Conservation (phyloP, 768 basidiomycete genomes). For the Agaricus sinodeliciosus region DNA sequence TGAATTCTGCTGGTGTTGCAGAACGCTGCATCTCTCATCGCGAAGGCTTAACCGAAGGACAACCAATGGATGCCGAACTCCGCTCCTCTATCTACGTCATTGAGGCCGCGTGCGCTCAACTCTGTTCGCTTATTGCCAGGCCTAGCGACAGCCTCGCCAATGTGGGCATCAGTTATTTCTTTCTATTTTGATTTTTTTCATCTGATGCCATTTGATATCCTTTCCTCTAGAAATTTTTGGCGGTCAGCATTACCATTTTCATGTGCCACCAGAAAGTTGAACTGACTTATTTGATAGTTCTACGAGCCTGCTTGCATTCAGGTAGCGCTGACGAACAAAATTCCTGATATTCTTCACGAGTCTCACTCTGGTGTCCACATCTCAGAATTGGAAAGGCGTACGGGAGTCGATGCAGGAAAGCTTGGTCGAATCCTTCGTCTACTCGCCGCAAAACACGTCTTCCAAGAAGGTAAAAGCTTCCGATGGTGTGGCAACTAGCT, state of each 20-base stretch:
- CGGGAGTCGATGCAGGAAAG: constrained; percentile 23
- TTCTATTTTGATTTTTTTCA: not conserved
- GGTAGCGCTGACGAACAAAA: constrained; percentile 14
- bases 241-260: not conserved
- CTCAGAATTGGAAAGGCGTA: not conserved
- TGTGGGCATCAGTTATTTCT: constrained; percentile 15
- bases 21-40: not conserved
- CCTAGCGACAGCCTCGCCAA: constrained; percentile 20
- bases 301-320: constrained; percentile 18
- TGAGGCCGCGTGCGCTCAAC: constrained; percentile 24
- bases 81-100: constrained; percentile 15
- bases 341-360: constrained; percentile 22
- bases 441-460: too few relatives aligned
- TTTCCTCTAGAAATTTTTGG: constrained; percentile 3
- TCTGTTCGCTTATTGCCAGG: constrained; percentile 16
- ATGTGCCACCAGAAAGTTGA: not conserved
- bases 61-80: too few relatives aligned
- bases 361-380: too few relatives aligned
- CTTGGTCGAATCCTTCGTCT: not conserved
- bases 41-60: not conserved
- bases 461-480: too few relatives aligned
- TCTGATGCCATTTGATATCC: not conserved
- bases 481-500: too few relatives aligned
- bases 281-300: constrained; percentile 5
- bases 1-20: too few relatives aligned